Conservation (phyloP, 1,284 basidiomycete genomes). For the Cryptococcus deneoformans region DNA sequence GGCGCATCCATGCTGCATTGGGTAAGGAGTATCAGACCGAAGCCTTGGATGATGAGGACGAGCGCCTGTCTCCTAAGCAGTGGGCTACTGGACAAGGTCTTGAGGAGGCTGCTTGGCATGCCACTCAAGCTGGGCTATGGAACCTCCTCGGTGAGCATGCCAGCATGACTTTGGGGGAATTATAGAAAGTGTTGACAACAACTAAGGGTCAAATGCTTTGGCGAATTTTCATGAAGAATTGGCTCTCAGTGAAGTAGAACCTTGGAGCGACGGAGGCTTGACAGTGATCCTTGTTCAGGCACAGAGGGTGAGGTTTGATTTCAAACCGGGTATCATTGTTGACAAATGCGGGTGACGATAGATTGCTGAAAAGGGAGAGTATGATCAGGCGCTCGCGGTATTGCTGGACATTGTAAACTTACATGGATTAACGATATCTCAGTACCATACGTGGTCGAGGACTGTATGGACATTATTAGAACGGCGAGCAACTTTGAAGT, state of each 20-base stretch:
- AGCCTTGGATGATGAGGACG: background rate
- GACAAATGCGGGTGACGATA: slow-evolving; percentile 9
- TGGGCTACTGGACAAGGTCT: slow-evolving; percentile 19
- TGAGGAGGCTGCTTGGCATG: slow-evolving; percentile 35
- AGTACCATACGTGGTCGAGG: slow-evolving; percentile 38
- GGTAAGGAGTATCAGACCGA: slow-evolving; percentile 11
- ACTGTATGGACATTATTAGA: slow-evolving; percentile 37
- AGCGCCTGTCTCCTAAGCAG: slow-evolving; percentile 8
- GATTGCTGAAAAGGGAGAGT: slow-evolving; percentile 20
- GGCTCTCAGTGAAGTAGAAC: slow-evolving; percentile 14
- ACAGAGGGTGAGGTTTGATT: slow-evolving; percentile 23
- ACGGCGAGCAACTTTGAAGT: slow-evolving; percentile 22
- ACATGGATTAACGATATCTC: slow-evolving; percentile 21
- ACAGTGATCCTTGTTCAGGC: slow-evolving; percentile 26
- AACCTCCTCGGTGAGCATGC: slow-evolving; percentile 3
- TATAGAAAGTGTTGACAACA: background rate
- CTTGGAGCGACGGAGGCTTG: slow-evolving; percentile 18
- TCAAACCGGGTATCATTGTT: slow-evolving; percentile 4
- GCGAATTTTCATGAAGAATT: slow-evolving; percentile 38
- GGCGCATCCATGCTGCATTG: slow-evolving; percentile 34
- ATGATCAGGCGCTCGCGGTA: slow-evolving; percentile 30
- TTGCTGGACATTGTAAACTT: slow-evolving; percentile 23
- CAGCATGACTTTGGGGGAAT: background rate
- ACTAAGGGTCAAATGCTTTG: slow-evolving; percentile 28
- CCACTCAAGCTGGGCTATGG: slow-evolving; percentile 38